Base-by-base conservation (phyloP, 1,284 basidiomycete species). In the Exobasidium rhododendri region DNA sequence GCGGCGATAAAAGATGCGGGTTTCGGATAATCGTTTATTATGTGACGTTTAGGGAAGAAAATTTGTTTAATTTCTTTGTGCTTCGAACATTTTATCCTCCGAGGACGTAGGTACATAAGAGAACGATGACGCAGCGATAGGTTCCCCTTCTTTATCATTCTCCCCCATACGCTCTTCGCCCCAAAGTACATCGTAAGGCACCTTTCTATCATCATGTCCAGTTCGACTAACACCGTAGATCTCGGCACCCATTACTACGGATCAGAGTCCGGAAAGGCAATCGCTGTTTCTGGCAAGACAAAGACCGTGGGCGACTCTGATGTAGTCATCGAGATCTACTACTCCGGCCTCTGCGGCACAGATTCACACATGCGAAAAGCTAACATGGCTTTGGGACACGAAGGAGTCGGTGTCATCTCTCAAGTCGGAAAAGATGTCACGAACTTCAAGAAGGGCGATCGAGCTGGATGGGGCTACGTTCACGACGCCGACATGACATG, bases 311-410 rank as follows among this genome's bases (percentile, higher is more conserved):
- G 20, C 17, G 7, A 28, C 32, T 17, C 65, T 58, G 66, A 77
- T 43, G 71, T 77, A 1, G 72, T 77, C 29, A 71, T 77, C 62
- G 72, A 73, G 56, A 72, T 75, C 40, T 70, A 67, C 46, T 69
- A 73, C 67, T 74, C 72, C n/a, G 74, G 75, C 46, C 67, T 77
- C 2, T 77, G 75, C 59, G 73, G 61, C 52, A 76, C 75, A 29
- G 75, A 77, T 57, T 73, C 70, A 66, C 71, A 55, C 58, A 69
- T 67, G 60, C 67, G 70, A 47, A 59, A 67, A 14, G 24, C 56
- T 44, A 64, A 69, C 63, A 74, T 74, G 67, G 73, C 68, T 4
- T 56, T 75, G 1, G 75, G 75, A 46, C 75, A 77, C 68, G 75
- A 77, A 50, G 74, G 74, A 32, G 75, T 77, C 17, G 74, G 76